phyloP scores from a whole-genome alignment of 768 basidiomycete species.

The Scleroderma bovista region DNA sequence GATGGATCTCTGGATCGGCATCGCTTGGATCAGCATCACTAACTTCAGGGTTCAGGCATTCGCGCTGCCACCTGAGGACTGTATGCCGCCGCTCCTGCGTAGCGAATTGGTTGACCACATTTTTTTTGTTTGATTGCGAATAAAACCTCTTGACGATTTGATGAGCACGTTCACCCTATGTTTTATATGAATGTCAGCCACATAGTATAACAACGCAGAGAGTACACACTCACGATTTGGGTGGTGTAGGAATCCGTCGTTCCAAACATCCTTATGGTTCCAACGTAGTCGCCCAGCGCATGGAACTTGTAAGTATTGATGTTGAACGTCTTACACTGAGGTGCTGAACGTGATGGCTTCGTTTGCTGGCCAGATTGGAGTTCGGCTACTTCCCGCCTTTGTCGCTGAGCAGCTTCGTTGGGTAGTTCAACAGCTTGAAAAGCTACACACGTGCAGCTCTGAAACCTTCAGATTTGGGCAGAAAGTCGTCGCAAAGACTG shows the following conservation, averaged over 20 bases:
- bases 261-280: not conserved
- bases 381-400: not conserved
- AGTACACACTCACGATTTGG: not conserved
- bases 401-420: not conserved
- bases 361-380: not conserved
- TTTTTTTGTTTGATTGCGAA: constrained; percentile 30
- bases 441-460: no score
- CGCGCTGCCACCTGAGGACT: constrained; percentile 7
- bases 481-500: no score
- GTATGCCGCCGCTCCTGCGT: constrained; percentile 12
- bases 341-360: not conserved
- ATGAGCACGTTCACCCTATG: constrained; percentile 36
- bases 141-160: constrained; percentile 33
- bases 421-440: no score
- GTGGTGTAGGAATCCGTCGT: constrained; percentile 7
- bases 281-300: constrained; percentile 23
- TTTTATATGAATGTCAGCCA: not conserved
- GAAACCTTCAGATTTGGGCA: no score
- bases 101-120: constrained; percentile 26
- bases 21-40: not conserved
- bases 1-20: not conserved
- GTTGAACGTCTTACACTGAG: constrained; percentile 11
- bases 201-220: not conserved
- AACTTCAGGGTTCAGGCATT: no score
- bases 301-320: constrained; percentile 29